These are phyloP conservation scores for Pleurotus sapidus DNA, from an alignment of 768 basidiomycete species.

Conservation along the genomic window DNA sequence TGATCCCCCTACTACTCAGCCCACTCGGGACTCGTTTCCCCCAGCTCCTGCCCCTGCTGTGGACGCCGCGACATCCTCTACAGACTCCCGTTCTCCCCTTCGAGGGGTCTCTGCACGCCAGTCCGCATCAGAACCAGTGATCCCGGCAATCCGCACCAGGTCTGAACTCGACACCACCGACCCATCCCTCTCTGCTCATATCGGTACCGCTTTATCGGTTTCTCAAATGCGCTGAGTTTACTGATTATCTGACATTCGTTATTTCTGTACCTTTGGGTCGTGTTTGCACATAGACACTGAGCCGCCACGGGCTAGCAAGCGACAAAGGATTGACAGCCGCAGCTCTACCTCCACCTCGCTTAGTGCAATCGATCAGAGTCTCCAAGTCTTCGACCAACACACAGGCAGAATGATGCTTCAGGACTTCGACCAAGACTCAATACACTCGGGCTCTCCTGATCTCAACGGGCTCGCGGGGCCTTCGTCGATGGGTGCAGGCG, in stretches of 20 bases:
- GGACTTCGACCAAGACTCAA: conserved; percentile 46
- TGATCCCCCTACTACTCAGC: conserved; percentile 62
- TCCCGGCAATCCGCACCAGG: conserved; percentile 65
- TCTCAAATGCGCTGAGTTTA: neutral
- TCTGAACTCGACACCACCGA: conserved; percentile 53
- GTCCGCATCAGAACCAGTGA: conserved; percentile 36
- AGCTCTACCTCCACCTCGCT: conserved; percentile 26
- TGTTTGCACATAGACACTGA: conserved; percentile 38
- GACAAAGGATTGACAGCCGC: conserved; percentile 58
- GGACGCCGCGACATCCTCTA: conserved; percentile 34
- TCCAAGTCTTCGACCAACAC: conserved; percentile 22
- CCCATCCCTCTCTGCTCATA: conserved; percentile 23
- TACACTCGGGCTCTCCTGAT: conserved; percentile 42
- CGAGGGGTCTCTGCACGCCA: conserved; percentile 20
- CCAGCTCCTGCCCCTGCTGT: conserved; percentile 44
- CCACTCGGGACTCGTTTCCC: conserved; percentile 53
- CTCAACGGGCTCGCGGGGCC: conserved; percentile 48
- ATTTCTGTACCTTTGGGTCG: neutral
- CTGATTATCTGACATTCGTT: too few species aligned
- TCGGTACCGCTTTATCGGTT: conserved; percentile 29
- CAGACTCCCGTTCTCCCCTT: conserved; percentile 14
- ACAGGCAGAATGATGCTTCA: conserved; percentile 49
- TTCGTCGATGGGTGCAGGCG: conserved; percentile 39
- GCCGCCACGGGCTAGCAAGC: conserved; percentile 59
- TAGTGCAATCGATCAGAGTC: conserved; percentile 29